phyloP scores from a whole-genome alignment of 805 yeast genomes.

The Candida xiaguanensis region DNA sequence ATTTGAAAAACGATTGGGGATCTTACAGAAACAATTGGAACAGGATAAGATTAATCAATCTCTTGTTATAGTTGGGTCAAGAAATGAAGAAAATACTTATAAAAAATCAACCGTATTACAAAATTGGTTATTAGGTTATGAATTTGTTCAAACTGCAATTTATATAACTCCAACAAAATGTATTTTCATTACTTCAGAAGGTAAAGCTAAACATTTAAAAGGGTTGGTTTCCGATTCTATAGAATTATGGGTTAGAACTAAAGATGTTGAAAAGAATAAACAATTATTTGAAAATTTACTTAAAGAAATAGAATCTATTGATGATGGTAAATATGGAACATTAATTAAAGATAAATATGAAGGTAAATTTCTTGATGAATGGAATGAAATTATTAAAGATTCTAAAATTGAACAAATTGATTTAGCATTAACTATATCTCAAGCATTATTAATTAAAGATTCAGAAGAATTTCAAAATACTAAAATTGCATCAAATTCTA shows the following conservation, averaged over 20 bases:
- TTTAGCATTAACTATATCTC: conserved; percentile 48
- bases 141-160: conserved; percentile 87
- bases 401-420: conserved; percentile 42
- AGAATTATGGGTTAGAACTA: conserved; percentile 69
- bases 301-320: conserved; percentile 40
- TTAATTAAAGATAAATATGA: conserved; percentile 71
- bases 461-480: conserved; percentile 66
- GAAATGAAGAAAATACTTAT: conserved; percentile 85
- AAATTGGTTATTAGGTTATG: conserved; percentile 91
- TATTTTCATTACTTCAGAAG: conserved; percentile 71
- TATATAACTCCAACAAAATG: conserved; percentile 58
- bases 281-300: conserved; percentile 58
- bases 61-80: conserved; percentile 74
- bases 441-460: conserved; percentile 70
- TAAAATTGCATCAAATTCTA: conserved; percentile 70
- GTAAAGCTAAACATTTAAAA: conserved; percentile 77
- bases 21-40: conserved; percentile 32
- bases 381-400: conserved; percentile 46
- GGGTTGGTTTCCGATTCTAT: conserved; percentile 44
- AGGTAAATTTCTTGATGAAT: conserved; percentile 82
- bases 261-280: conserved; percentile 75
- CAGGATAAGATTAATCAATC: conserved; percentile 22
- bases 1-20: conserved; percentile 51
- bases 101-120: conserved; percentile 84
- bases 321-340: conserved; percentile 48